Percentiles rank a stretch among this genome's conserved stretches.
These are phyloP conservation scores for Brettanomyces nanus DNA, from an alignment of 805 yeast genomes.

Conservation along the genomic window DNA sequence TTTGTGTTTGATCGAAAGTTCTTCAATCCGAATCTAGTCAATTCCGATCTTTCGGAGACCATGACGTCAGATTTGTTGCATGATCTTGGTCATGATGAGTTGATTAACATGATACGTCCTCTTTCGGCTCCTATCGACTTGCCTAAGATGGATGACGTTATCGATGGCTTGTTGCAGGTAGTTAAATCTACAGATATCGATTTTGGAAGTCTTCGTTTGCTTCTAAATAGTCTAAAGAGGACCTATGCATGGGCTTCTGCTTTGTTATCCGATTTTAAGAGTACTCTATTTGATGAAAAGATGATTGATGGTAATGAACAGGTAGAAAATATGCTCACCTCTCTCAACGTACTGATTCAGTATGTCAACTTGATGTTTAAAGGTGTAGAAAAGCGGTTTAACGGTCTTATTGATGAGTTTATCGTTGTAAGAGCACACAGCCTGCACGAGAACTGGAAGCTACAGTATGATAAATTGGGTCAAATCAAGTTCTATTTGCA, in stretches of 20 bases:
- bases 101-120: conserved; percentile 26
- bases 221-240: conserved; percentile 31
- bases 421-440: conserved; percentile 33
- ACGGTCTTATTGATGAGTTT: conserved; percentile 26
- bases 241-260: conserved; percentile 33
- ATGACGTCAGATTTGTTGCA: conserved; percentile 15
- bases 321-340: conserved; percentile 38
- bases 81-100: conserved; percentile 19
- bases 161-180: conserved; percentile 12
- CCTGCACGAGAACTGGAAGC: conserved; percentile 34
- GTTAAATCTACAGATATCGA: conserved; percentile 26
- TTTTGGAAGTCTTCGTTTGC: conserved; percentile 27
- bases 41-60: conserved; percentile 9
- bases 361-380: conserved; percentile 39
- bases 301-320: conserved; percentile 15
- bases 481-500: conserved; percentile 18
- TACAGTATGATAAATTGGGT: conserved; percentile 22
- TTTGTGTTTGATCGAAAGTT: conserved; percentile 57
- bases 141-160: conserved; percentile 1
- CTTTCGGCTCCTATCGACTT: conserved; percentile 24
- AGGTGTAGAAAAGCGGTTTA: conserved; percentile 32
- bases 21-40: conserved; percentile 27
- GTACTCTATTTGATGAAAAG: conserved; percentile 18
- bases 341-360: conserved; percentile 42
- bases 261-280: conserved; percentile 26